Conservation (phyloP, 176 grass and related monocot species). For the Elaeis guineensis region DNA sequence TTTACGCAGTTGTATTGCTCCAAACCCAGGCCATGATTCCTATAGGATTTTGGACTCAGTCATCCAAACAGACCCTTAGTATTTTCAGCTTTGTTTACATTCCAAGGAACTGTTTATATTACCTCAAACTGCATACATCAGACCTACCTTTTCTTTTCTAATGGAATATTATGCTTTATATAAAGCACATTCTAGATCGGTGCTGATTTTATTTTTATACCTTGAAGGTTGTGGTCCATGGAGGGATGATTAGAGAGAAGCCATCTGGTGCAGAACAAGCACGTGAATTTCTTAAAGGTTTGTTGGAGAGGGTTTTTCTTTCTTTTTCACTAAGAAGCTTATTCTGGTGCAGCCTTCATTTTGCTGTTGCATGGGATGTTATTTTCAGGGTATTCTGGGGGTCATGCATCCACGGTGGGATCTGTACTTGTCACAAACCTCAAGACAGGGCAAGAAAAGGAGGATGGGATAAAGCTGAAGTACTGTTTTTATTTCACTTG, state of each 20-base stretch:
- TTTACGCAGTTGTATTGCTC: too few species aligned
- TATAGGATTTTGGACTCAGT: too few species aligned
- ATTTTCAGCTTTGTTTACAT: too few species aligned
- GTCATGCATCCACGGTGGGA: constrained; percentile 82
- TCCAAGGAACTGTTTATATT: too few species aligned
- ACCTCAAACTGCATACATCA: too few species aligned
- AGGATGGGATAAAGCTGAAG: constrained; percentile 89
- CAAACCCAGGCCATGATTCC: too few species aligned
- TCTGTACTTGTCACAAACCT: constrained; percentile 91
- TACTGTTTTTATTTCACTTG: constrained; percentile 24
- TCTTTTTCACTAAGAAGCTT: background rate
- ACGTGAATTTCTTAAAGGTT: constrained; percentile 80
- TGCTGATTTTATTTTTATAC: constrained; percentile 4
- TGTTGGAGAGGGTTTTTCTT: background rate
- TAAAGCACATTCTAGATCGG: too few species aligned
- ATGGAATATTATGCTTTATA: too few species aligned
- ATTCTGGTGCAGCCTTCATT: too few species aligned
- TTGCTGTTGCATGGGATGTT: background rate
- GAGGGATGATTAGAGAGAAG: constrained; percentile 92
- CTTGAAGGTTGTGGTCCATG: constrained; percentile 87
- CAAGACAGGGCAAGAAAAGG: constrained; percentile 63
- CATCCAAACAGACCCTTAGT: too few species aligned
- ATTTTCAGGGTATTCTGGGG: constrained; percentile 66
- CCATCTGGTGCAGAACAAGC: constrained; percentile 76
- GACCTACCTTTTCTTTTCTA: too few species aligned